Percentiles rank a stretch among this genome's conserved stretches.
Evolutionary conservation across 2,329 filamentous ascomycete species (phyloP).

Genomic region (Calonectria honghensis): DNA sequence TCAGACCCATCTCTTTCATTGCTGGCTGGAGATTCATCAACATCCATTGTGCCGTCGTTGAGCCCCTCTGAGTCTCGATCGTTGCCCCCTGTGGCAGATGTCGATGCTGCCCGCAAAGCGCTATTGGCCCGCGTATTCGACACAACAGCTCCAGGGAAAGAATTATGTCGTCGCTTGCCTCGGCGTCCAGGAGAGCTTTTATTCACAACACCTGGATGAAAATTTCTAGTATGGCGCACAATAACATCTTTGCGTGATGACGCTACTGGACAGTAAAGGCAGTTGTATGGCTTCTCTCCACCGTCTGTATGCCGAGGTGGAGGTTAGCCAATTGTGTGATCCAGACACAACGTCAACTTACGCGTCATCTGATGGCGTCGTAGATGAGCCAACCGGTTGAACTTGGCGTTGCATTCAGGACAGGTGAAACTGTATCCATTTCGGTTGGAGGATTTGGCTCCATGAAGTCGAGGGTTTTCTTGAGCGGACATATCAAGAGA

Average conservation of each 20-base stretch:
- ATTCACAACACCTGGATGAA: not conserved
- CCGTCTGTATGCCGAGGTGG: not conserved
- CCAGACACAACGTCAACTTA: not conserved
- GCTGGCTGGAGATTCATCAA: not conserved
- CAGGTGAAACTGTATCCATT: constrained; percentile 1
- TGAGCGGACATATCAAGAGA: not conserved
- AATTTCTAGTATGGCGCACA: constrained; percentile 8
- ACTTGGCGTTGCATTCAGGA: constrained; percentile 6
- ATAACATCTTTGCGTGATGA: constrained; percentile 13
- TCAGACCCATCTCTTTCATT: not conserved
- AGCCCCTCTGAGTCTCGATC: not conserved
- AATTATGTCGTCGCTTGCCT: not conserved
- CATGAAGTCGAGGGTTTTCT: not conserved
- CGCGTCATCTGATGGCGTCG: constrained; percentile 14
- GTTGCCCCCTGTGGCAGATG: not conserved
- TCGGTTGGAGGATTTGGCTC: not conserved
- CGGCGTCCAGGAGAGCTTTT: not conserved
- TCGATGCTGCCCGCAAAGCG: not conserved
- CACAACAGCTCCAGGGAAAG: not conserved
- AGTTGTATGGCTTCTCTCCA: constrained; percentile 10
- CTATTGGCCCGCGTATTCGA: not conserved
- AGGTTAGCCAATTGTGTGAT: not conserved
- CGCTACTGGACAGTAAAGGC: constrained; percentile 1
- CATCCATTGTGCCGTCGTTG: not conserved
- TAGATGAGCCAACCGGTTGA: constrained; percentile 1